Conservation (phyloP, 176 grass and related monocot genomes). For the Hsuehochloa calcarea region DNA sequence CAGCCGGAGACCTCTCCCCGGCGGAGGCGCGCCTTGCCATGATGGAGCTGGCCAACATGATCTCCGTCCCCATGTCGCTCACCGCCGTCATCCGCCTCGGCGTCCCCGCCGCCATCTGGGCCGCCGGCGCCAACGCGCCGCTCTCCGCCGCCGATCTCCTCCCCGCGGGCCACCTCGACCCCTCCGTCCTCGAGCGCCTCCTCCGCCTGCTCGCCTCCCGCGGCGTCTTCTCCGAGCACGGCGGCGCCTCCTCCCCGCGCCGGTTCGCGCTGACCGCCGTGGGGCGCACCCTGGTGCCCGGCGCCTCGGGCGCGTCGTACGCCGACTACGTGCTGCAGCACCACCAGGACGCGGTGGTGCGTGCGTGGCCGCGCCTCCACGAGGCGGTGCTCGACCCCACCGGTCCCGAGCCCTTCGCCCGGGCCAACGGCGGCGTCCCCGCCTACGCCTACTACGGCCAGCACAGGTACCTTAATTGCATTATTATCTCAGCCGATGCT, state of each 20-base stretch:
- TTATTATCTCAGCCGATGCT: neutral
- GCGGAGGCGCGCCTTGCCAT: conserved; percentile 56
- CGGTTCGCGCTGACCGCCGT: conserved; percentile 66
- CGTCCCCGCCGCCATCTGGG: conserved; percentile 52
- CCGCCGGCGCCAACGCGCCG: conserved; percentile 45
- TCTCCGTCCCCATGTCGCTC: conserved; percentile 83
- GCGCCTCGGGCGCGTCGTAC: conserved; percentile 43
- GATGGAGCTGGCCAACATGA: conserved; percentile 80
- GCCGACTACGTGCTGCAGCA: conserved; percentile 86
- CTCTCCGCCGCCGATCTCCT: conserved; percentile 47
- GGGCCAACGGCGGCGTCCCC: conserved; percentile 1
- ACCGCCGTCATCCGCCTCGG: conserved; percentile 62
- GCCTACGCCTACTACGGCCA: conserved; percentile 53
- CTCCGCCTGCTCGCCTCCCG: conserved; percentile 49
- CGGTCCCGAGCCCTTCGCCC: conserved; percentile 73
- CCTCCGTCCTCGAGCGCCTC: conserved; percentile 56
- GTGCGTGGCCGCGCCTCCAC: conserved; percentile 64
- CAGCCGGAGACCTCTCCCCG: neutral
- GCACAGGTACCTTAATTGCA: conserved; percentile 18
- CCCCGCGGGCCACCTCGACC: conserved; percentile 31
- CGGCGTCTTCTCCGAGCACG: conserved; percentile 60
- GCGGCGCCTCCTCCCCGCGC: neutral
- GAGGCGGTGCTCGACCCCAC: conserved; percentile 72
- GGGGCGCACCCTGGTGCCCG: conserved; percentile 55
- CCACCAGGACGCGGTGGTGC: conserved; percentile 84